Evolutionary conservation across 805 yeast species (phyloP).

Genomic region (Naumovozyma baii): DNA sequence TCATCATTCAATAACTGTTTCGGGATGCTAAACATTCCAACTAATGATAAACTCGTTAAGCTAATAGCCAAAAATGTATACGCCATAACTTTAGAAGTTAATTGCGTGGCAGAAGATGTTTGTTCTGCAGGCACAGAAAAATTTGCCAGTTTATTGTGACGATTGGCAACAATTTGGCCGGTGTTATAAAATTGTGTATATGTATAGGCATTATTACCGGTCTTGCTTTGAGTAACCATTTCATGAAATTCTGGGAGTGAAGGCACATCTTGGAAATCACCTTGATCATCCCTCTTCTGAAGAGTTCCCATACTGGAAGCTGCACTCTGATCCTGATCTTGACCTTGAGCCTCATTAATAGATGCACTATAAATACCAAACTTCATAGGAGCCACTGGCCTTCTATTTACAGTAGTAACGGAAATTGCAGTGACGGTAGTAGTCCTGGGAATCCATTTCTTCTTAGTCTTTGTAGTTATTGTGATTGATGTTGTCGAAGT

Average conservation of each 20-base stretch:
- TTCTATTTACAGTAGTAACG: constrained; percentile 6
- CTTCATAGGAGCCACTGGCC: constrained; percentile 11
- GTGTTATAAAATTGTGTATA: not conserved
- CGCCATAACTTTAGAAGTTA: not conserved
- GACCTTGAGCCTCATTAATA: not conserved
- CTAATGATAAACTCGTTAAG: not conserved
- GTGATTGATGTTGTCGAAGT: constrained; percentile 21
- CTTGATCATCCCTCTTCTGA: too few relatives aligned
- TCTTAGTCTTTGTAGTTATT: constrained; percentile 10
- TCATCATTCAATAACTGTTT: too few relatives aligned
- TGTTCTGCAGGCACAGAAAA: not conserved
- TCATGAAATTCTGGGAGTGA: too few relatives aligned
- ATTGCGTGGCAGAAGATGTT: not conserved
- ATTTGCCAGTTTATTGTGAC: not conserved
- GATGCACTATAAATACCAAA: constrained; percentile 32
- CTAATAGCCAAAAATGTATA: not conserved
- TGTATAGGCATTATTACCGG: not conserved
- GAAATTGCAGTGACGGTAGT: constrained; percentile 5
- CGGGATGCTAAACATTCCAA: not conserved
- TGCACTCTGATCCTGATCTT: too few relatives aligned
- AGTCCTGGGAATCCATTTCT: constrained; percentile 5
- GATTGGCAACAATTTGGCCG: not conserved
- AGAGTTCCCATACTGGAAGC: too few relatives aligned
- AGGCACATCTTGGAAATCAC: too few relatives aligned
- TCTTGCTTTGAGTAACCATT: too few relatives aligned